These are phyloP conservation scores for Trichoderma pleuroti DNA, from an alignment of 2,329 filamentous ascomycete species.

Conservation along the genomic window DNA sequence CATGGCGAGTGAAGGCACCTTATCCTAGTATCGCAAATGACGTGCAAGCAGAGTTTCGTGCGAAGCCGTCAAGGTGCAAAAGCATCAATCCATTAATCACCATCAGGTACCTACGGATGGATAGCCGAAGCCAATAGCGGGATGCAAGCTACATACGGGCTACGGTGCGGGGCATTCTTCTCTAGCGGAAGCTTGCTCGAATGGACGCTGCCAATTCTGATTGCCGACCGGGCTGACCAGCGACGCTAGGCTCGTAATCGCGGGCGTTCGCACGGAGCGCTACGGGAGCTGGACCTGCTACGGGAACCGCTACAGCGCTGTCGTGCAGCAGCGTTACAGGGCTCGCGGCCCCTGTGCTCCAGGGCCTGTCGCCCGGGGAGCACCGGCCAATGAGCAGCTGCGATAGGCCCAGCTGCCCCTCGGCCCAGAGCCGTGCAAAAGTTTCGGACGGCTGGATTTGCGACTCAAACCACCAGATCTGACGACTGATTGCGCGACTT, in stretches of 20 bases:
- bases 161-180: background rate
- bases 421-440: slow-evolving; percentile 19
- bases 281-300: background rate
- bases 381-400: slow-evolving; percentile 13
- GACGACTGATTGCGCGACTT: slow-evolving; percentile 10
- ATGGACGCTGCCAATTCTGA: background rate
- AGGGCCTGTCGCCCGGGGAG: background rate
- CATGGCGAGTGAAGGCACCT: slow-evolving; percentile 45
- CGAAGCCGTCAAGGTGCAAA: background rate
- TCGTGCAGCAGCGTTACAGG: slow-evolving; percentile 6
- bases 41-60: background rate
- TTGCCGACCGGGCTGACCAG: background rate
- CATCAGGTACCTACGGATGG: background rate
- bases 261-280: background rate
- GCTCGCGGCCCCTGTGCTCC: background rate
- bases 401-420: slow-evolving; percentile 2
- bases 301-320: slow-evolving; percentile 6
- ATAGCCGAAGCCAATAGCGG: background rate
- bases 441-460: slow-evolving; percentile 19
- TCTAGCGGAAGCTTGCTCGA: background rate
- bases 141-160: background rate
- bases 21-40: background rate
- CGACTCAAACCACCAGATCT: slow-evolving; percentile 6
- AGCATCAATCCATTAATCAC: background rate
- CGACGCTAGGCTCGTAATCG: background rate